Base-by-base conservation (phyloP, 2,329 filamentous ascomycete genomes). In the Xylariaceae sp. region DNA sequence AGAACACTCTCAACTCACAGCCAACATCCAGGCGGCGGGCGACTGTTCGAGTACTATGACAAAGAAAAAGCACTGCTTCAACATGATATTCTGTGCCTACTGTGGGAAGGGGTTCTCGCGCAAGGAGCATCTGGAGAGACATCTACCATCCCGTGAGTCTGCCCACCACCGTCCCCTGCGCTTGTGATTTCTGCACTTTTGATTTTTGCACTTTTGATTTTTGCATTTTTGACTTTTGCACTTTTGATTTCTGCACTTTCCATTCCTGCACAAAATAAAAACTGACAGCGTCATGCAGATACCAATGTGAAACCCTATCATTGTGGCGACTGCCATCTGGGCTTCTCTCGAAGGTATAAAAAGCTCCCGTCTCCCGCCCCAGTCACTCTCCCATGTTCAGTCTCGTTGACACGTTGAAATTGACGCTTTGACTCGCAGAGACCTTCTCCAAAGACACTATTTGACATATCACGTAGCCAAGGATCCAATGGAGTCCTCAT, bases 101-200 rank as follows among this genome's bases (percentile, higher is more conserved):
- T 83, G 80, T 66, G 80, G 80, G 57, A 82, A 80, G 71, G 74
- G 72, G 66, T 83, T 83, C 69, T 82, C 79, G 53, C 75, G 80
- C 65, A 82, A 82, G 68, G 80, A 83, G 64, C 80, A 83, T 67
- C 70, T 82, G n/a, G 80, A 83, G 64, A 76, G 80, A 63, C 80
- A 82, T 61, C 76, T 83, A 47, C 79, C 80, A 8, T 79, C 69
- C 57, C 80, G 80, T 82, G 68, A 72, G 80, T 71, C 49, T 42
- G 18, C 13, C 48, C 18, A 6, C 51, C 18, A 44, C 55, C 30
- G 1, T 13, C 6, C 10, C 49, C 23, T 10, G 23, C n/a, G 3
- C 9, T 18, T 49, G 42, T 35, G 2, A 10, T 42, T 9, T 37
- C n/a, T 6, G 10, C 23, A 51, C 11, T 18, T 18, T 18, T 18